Evolutionary conservation across 441 rosid genomes (phyloP), one percentile per base, ranked within the genome.

Genomic region (Gossypium davidsonii): DNA sequence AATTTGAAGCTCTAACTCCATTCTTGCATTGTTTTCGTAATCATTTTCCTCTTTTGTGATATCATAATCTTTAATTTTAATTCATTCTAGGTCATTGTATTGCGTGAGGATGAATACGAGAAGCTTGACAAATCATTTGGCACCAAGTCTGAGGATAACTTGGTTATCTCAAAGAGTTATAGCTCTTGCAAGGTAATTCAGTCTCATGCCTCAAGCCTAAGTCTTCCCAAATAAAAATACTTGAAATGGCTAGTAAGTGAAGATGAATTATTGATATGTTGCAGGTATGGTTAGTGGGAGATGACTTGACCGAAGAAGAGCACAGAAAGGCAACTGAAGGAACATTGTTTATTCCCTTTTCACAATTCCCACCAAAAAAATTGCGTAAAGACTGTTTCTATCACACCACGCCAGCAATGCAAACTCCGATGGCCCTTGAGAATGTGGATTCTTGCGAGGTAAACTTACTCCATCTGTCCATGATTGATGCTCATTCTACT

Each of bases 401-500:
- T 73, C 81, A 84, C 67, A 60, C 71, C 57, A 85, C 87, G n/a
- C 92, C 95, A 0, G 88, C 90, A 8, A 78, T 92, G 91, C 26
- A 18, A 0, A 78, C 80, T 71, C 91, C 93, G 0, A n/a, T 18
- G 11, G 71, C 85, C 10, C 73, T 87, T 11, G 85, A 86, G 71
- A 91, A 85, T 74, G 79, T 89, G 34, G 83, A 91, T 79, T 89
- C 97, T 0, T 91, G 92, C 64, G 94, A 91, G 90, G 93, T 85
- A 11, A 34, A 49, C 17, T 17, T 2, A 0, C 28, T 48, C 8
- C 7, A 26, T 3, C 3, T 3, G 4, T 26, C 34, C 34, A 28
- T 4, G 5, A 28, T 28, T 28, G 34, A 28, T 28, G 34, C 34
- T 28, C 6, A 28, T 28, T 28, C 1, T 28, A 28, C 34, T 0